Percentiles rank a stretch among this genome's conserved stretches.
These are phyloP conservation scores for Paralagenidium karlingii DNA, from an alignment of 352 stramenopile genomes.

Conservation along the genomic window DNA sequence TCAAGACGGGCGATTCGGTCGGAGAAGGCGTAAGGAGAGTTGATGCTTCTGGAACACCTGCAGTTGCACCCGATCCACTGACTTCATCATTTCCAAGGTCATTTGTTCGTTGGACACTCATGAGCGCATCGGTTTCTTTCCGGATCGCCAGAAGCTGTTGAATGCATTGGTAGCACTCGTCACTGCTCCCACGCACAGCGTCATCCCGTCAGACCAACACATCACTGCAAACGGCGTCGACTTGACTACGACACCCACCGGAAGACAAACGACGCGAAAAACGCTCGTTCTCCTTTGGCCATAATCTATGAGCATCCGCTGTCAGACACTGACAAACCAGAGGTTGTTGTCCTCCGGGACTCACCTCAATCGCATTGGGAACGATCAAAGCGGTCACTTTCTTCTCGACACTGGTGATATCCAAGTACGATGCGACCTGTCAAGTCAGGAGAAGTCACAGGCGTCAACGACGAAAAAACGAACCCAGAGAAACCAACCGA, in stretches of 20 bases:
- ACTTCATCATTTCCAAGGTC: too few species aligned
- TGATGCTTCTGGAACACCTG: too few species aligned
- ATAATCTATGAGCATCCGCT: slow-evolving; percentile 22
- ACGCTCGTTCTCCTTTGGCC: slow-evolving; percentile 50
- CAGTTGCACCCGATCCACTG: too few species aligned
- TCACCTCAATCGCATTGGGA: slow-evolving; percentile 75
- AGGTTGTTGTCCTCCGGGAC: neutral
- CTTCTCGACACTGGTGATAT: slow-evolving; percentile 65
- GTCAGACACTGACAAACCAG: neutral
- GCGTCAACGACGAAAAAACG: neutral
- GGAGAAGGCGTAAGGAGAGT: too few species aligned
- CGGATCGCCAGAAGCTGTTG: slow-evolving; percentile 66
- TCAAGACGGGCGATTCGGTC: too few species aligned
- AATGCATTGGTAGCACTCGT: slow-evolving; percentile 76
- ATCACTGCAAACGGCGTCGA: neutral
- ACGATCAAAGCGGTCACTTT: slow-evolving; percentile 80
- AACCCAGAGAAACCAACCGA: neutral
- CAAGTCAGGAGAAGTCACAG: neutral
- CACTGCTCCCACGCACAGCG: slow-evolving; percentile 14
- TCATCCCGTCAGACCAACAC: slow-evolving; percentile 2
- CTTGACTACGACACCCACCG: slow-evolving; percentile 14
- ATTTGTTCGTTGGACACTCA: too few species aligned
- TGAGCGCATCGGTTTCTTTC: slow-evolving; percentile 41
- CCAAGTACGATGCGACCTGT: slow-evolving; percentile 59
- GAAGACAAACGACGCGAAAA: slow-evolving; percentile 79